Evolutionary conservation across 768 basidiomycete genomes (phyloP), one percentile per base, ranked within the genome.

Genomic region (Pulveroboletus ravenelii): DNA sequence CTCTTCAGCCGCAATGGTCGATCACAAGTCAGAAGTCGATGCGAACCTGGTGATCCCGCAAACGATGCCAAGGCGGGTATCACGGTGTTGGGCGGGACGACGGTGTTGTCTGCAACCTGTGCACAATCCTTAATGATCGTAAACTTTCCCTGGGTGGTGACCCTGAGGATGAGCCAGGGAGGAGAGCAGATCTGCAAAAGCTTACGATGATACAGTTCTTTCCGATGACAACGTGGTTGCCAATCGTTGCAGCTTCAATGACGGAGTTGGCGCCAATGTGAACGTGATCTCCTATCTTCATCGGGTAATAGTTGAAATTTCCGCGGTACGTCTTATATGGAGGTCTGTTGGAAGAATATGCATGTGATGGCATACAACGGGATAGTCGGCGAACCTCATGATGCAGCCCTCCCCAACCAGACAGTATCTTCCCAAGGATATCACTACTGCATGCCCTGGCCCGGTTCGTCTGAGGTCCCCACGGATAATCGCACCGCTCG

Each of bases 71-170:
- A 70, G 3, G 92, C 89, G 1, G 95, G 93, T 10, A 98, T 82
- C 42, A 97, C 92, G 1, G 93, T 93, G 49, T 91, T 93, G 3
- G 93, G 87, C 2, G 94, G 90, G 13, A 98, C 72, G 34, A 98
- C 81, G 0, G 92, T 89, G 56, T 88, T 87, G 65, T 97, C 94
- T 27, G 86, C 85, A 20, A 99, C 84, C 53, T 81, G 84, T 3
- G 88, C 90, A 57, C 93, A 94, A 62, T 98, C 95, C 65, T 97
- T 96, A 67, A 97, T 93, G 51, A 95, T 93, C 0, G 87, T 85
- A 61, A 98, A 96, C 67, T 96, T 93, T 20, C 96, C 94, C 94
- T 97, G 41, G 5, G 23, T 27, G 29, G 18, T 45, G 9, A 10
- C 14, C 13, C 31, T 54, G 46, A 50, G 51, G 39, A 27, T 15